Evolutionary conservation across 495 filamentous ascomycete species (phyloP).

Genomic region (Lasiosphaeria miniovina): DNA sequence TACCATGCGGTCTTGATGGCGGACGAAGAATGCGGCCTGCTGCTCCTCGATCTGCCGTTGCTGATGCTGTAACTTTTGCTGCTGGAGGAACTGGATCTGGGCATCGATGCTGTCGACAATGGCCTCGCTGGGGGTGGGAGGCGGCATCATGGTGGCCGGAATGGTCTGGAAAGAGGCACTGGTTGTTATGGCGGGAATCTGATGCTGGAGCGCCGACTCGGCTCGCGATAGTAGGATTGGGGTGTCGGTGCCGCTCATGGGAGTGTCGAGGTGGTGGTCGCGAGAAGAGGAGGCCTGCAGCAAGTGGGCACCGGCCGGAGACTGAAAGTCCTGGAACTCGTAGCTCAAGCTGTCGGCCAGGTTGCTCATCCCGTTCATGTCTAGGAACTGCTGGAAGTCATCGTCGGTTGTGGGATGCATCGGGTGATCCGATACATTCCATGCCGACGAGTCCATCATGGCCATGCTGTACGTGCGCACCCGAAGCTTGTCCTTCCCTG

Average conservation of each 20-base stretch:
- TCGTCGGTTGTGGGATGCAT: slow-evolving; percentile 45
- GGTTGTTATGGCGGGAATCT: slow-evolving; percentile 46
- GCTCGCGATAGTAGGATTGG: slow-evolving; percentile 40
- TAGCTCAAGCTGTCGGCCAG: slow-evolving; percentile 47
- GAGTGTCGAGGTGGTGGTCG: slow-evolving; percentile 44
- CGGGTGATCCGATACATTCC: slow-evolving; percentile 48
- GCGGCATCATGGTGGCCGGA: slow-evolving; percentile 41
- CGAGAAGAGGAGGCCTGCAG: slow-evolving; percentile 33
- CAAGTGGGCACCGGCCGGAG: slow-evolving; percentile 32
- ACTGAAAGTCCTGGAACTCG: slow-evolving; percentile 47
- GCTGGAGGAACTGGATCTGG: slow-evolving; percentile 62
- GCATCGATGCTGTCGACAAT: slow-evolving; percentile 53
- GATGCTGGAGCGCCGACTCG: slow-evolving; percentile 39
- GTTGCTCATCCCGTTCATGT: slow-evolving; percentile 49
- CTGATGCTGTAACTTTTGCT: slow-evolving; percentile 53
- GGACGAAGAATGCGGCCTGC: slow-evolving; percentile 49
- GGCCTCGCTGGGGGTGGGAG: slow-evolving; percentile 40
- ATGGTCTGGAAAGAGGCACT: slow-evolving; percentile 39
- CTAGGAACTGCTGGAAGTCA: slow-evolving; percentile 55
- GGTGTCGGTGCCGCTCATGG: slow-evolving; percentile 47
- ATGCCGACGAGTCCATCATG: slow-evolving; percentile 47
- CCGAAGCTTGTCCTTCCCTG: not conserved
- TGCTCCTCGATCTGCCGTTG: slow-evolving; percentile 57
- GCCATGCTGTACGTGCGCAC: slow-evolving; percentile 11
- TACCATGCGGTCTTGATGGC: slow-evolving; percentile 61